Base-by-base conservation (phyloP, 768 basidiomycete species). In the Coprinopsis sp. region DNA sequence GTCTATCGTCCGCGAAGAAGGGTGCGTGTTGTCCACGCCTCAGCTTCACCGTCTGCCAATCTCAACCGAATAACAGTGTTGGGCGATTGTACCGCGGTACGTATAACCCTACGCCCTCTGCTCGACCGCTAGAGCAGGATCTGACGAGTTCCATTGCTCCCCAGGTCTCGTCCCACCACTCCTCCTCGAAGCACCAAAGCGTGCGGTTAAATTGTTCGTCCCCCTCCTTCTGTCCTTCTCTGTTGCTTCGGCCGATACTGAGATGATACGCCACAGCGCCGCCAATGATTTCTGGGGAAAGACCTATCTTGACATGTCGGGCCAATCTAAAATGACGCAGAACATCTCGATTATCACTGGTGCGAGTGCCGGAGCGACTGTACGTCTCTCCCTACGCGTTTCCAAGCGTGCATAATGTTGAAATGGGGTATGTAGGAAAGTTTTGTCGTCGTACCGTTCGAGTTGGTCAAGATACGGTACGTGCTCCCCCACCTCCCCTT, bases 251-350 rank as follows among this genome's bases (percentile, higher is more conserved):
- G 22, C 30, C n/a, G 16, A 27, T 24, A 18, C n/a, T 28, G 33
- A 18, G 34, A 23, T 29, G 6, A 46, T 33, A 37, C 39, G 27
- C 41, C 47, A 28, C 49, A 53, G 56, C 53, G 89, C 90, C 21
- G 76, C 89, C 7, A 94, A 94, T 71, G 95, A 94, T 58, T 96
- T 88, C 63, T 98, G 96, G 96, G 94, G 94, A 2, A 90, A 87
- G 64, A 84, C 77, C 0, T 92, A 75, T 64, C 55, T 84, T 44
- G 54, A 61, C 0, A 37, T 81, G 12, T 60, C 80, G 8, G 93
- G 91, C 25, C 77, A 87, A 57, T 61, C 71, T 38, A 86, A 91
- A 63, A 97, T 96, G 91, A 91, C 84, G 4, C 91, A 91, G 56
- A 65, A 77, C 6, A 63, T 99, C n/a, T 90, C 93, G 2, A 77